Evolutionary conservation across 192 early-diverging fungal genomes (phyloP).

Genomic region (Coemansia sp.): DNA sequence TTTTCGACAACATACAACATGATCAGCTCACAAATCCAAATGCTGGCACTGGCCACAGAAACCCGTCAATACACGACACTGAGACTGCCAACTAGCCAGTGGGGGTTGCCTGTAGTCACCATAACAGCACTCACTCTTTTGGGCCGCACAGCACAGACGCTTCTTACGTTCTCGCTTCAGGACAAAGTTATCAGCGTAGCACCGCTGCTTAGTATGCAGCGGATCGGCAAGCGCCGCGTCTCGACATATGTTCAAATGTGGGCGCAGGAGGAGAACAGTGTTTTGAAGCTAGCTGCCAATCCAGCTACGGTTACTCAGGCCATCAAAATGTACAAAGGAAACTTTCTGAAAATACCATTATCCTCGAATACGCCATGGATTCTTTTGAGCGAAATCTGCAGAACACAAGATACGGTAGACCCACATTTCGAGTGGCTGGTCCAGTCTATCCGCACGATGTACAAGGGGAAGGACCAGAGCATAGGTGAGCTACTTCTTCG

Average conservation of each 20-base stretch:
- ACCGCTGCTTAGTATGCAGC: constrained; percentile 25
- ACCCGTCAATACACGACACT: constrained; percentile 39
- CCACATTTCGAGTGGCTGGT: constrained; percentile 20
- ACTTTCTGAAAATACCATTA: constrained; percentile 13
- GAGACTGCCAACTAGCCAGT: constrained; percentile 30
- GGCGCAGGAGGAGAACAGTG: constrained; percentile 15
- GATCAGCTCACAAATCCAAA: constrained; percentile 43
- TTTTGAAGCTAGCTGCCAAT: constrained; percentile 25
- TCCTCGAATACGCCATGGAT: constrained; percentile 46
- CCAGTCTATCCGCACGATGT: constrained; percentile 17
- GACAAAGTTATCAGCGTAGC: constrained; percentile 41
- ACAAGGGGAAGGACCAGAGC: constrained; percentile 9
- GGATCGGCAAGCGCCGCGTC: neutral
- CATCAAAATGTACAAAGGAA: constrained; percentile 27
- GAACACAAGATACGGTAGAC: constrained; percentile 1
- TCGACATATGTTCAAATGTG: neutral
- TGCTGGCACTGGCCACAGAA: constrained; percentile 40
- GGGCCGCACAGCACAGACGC: constrained; percentile 40
- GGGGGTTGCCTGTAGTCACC: constrained; percentile 35
- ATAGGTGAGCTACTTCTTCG: constrained; percentile 27
- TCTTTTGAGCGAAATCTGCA: constrained; percentile 37
- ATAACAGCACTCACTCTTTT: constrained; percentile 42
- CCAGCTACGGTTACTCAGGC: constrained; percentile 28
- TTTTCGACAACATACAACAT: constrained; percentile 21
- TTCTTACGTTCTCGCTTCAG: constrained; percentile 39